A percentile compares a stretch with the other conserved stretches of the same genome.
Evolutionary conservation across 1,139 yeast species (phyloP).

Genomic region (Lodderomyces beijingensis): DNA sequence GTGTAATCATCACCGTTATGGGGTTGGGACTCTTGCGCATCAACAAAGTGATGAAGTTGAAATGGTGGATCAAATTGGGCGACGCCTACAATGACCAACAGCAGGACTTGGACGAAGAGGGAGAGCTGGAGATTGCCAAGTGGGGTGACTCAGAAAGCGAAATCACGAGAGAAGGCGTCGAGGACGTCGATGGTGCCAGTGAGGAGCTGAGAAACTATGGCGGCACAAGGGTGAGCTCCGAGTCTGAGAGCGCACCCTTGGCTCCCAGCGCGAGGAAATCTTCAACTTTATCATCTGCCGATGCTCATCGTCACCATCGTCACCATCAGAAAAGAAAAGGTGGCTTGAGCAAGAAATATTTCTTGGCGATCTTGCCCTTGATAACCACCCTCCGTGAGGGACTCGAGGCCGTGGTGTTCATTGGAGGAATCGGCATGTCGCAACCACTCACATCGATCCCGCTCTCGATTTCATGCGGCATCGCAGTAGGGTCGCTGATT

Average conservation of each 20-base stretch:
- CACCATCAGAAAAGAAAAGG: background rate
- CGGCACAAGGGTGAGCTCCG: constrained; percentile 12
- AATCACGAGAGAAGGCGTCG: constrained; percentile 2
- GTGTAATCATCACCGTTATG: constrained; percentile 81
- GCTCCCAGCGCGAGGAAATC: constrained; percentile 6
- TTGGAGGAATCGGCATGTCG: constrained; percentile 45
- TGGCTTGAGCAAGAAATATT: constrained; percentile 28
- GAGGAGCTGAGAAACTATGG: constrained; percentile 9
- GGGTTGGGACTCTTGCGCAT: constrained; percentile 82
- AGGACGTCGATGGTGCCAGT: constrained; percentile 2
- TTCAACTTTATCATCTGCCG: background rate
- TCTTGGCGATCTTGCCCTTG: constrained; percentile 39
- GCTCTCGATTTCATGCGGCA: constrained; percentile 33
- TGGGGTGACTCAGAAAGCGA: constrained; percentile 11
- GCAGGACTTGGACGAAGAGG: constrained; percentile 15
- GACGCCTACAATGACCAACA: constrained; percentile 27
- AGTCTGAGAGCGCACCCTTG: constrained; percentile 12
- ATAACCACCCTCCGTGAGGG: constrained; percentile 46
- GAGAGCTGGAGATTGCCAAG: constrained; percentile 15
- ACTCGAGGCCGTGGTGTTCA: constrained; percentile 45
- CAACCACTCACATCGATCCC: constrained; percentile 39
- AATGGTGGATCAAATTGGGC: constrained; percentile 48
- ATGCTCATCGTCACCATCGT: too few species aligned
- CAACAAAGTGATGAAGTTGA: constrained; percentile 57
- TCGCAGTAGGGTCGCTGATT: constrained; percentile 30